These are phyloP conservation scores for Aspergillus bertholletiae DNA, from an alignment of 495 filamentous ascomycete species.

Conservation along the genomic window DNA sequence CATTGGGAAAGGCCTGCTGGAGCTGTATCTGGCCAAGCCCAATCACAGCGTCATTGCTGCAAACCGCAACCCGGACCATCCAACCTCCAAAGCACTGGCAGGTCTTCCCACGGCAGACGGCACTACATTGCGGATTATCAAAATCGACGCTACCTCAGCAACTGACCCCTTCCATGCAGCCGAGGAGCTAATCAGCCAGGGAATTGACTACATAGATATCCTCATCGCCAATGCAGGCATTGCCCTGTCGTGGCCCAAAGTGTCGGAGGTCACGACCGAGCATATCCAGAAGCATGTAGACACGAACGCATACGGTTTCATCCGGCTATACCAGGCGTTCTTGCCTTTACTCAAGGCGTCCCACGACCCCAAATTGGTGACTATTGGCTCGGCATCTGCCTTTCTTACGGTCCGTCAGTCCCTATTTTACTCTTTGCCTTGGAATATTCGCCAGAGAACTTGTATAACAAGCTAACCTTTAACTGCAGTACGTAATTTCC, in stretches of 20 bases:
- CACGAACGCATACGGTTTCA: slow-evolving; percentile 8
- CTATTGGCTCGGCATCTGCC: slow-evolving; percentile 28
- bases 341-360: slow-evolving; percentile 27
- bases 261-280: slow-evolving; percentile 17
- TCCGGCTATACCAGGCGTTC: slow-evolving; percentile 11
- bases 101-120: slow-evolving; percentile 24
- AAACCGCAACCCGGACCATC: slow-evolving; percentile 30
- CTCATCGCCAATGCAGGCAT: slow-evolving; percentile 51
- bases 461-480: background rate
- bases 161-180: slow-evolving; percentile 25
- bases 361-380: slow-evolving; percentile 31
- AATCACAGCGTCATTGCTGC: slow-evolving; percentile 47
- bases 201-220: slow-evolving; percentile 41
- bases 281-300: slow-evolving; percentile 19
- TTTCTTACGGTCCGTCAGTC: slow-evolving; percentile 5
- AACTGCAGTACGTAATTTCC: background rate
- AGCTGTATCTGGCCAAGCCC: slow-evolving; percentile 35
- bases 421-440: background rate
- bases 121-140: slow-evolving; percentile 37
- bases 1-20: slow-evolving; percentile 42
- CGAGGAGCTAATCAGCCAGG: slow-evolving; percentile 21
- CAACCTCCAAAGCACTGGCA: slow-evolving; percentile 22
- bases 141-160: slow-evolving; percentile 34
- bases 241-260: slow-evolving; percentile 11
- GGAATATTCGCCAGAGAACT: background rate